phyloP scores from a whole-genome alignment of 225 moss, liverwort and hornwort genomes.

The Ulota crispa region DNA sequence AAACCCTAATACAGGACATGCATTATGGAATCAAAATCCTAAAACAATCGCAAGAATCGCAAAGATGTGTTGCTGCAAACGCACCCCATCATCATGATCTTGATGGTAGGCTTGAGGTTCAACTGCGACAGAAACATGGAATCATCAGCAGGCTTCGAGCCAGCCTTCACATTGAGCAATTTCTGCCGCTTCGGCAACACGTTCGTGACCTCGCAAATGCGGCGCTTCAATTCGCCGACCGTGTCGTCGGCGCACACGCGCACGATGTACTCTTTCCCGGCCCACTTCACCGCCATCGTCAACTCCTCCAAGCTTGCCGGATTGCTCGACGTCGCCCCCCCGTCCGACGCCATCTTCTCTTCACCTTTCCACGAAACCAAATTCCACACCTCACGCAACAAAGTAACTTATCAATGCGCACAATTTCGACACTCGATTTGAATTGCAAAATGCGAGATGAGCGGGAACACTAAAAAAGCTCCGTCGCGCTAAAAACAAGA shows the following conservation, averaged over 20 bases:
- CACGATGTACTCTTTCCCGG: constrained; percentile 83
- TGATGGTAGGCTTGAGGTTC: constrained; percentile 74
- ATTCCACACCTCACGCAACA: not conserved
- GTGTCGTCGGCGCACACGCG: constrained; percentile 88
- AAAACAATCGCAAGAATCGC: not conserved
- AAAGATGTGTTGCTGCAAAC: not conserved
- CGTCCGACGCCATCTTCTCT: constrained; percentile 58
- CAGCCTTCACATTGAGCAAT: constrained; percentile 87
- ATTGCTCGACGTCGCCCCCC: constrained; percentile 42
- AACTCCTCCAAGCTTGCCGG: constrained; percentile 74
- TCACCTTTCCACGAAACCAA: not conserved
- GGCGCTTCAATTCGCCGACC: constrained; percentile 94
- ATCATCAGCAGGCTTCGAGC: constrained; percentile 82
- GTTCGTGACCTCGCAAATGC: constrained; percentile 89
- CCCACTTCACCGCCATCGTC: constrained; percentile 89
- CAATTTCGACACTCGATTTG: not conserved
- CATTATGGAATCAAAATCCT: too few species aligned
- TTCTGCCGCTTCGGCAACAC: constrained; percentile 98
- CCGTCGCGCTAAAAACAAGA: not conserved
- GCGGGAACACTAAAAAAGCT: constrained; percentile 7
- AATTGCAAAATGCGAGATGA: not conserved
- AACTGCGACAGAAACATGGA: constrained; percentile 76
- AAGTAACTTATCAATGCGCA: not conserved
- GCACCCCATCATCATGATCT: constrained; percentile 98
- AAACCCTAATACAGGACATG: not conserved